phyloP scores from a whole-genome alignment of 2,329 filamentous ascomycete genomes.

The Hymenoscyphus infarciens region DNA sequence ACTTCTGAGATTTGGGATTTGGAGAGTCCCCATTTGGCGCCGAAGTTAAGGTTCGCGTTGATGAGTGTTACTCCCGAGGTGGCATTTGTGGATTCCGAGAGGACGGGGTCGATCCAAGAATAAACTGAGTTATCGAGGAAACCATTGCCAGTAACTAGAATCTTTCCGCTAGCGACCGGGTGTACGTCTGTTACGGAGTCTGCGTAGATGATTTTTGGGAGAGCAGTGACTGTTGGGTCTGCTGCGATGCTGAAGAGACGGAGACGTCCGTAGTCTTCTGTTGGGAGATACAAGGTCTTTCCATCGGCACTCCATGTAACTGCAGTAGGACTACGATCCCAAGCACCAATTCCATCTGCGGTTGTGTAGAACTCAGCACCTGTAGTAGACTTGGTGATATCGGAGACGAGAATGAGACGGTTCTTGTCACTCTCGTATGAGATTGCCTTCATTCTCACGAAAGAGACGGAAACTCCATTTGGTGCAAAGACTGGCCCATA shows the following conservation, averaged over 20 bases:
- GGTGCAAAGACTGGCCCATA: conserved; percentile 64
- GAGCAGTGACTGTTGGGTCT: conserved; percentile 36
- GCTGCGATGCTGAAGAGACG: conserved; percentile 57
- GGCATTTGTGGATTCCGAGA: conserved; percentile 19
- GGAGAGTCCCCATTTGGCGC: conserved; percentile 22
- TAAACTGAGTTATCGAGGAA: conserved; percentile 69
- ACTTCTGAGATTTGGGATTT: conserved; percentile 25
- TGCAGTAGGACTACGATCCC: conserved; percentile 54
- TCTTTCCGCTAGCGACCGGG: conserved; percentile 37
- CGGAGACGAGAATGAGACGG: conserved; percentile 58
- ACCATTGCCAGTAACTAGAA: conserved; percentile 58
- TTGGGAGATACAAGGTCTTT: conserved; percentile 61
- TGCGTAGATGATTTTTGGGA: conserved; percentile 16
- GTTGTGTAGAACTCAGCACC: conserved; percentile 58
- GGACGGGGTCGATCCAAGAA: conserved; percentile 41
- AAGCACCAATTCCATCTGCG: conserved; percentile 55
- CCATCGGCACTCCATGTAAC: conserved; percentile 55
- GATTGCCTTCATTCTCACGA: conserved; percentile 69
- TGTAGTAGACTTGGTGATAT: conserved; percentile 51
- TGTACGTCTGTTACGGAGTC: conserved; percentile 17
- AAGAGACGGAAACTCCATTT: conserved; percentile 65
- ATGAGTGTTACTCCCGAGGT: conserved; percentile 23
- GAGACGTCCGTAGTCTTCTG: conserved; percentile 62
- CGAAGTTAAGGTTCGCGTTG: conserved; percentile 22
- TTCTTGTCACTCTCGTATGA: conserved; percentile 79